Percentiles rank a stretch among this genome's conserved stretches.
Conservation (phyloP, 2,329 filamentous ascomycete genomes). For the Fusarium pseudograminearum region DNA sequence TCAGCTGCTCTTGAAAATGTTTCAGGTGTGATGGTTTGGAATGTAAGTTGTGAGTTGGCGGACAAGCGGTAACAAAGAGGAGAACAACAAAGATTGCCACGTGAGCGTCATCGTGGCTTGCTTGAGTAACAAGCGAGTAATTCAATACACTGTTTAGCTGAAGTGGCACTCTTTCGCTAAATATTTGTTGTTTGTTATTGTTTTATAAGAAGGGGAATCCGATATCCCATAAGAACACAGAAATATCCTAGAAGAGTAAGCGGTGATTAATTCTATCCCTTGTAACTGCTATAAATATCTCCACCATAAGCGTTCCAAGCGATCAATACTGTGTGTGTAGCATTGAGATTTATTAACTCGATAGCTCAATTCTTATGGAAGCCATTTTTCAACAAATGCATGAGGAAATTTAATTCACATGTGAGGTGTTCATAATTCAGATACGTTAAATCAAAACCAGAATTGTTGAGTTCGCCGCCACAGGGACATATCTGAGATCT, state of each 20-base stretch:
- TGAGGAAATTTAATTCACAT: not conserved
- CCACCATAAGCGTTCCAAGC: not conserved
- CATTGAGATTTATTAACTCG: too few species aligned
- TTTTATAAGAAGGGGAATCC: not conserved
- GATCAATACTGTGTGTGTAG: not conserved
- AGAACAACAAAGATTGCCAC: not conserved
- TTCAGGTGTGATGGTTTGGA: not conserved
- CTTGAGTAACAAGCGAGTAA: not conserved
- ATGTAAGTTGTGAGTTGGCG: not conserved
- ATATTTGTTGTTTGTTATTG: not conserved
- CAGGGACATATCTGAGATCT: not conserved
- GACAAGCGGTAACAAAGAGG: not conserved
- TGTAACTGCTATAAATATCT: not conserved
- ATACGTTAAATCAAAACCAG: not conserved
- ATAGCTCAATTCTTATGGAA: too few species aligned
- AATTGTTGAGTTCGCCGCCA: not conserved
- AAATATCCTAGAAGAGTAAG: not conserved
- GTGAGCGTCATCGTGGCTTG: constrained; percentile 1
- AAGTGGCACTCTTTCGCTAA: not conserved
- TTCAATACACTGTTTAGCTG: not conserved
- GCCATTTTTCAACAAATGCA: too few species aligned
- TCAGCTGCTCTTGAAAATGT: not conserved
- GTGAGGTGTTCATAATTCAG: not conserved
- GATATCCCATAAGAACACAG: not conserved
- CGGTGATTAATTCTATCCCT: not conserved